These are phyloP conservation scores for Bassia scoparia DNA, from an alignment of 148 eudicot genomes.

Conservation along the genomic window DNA sequence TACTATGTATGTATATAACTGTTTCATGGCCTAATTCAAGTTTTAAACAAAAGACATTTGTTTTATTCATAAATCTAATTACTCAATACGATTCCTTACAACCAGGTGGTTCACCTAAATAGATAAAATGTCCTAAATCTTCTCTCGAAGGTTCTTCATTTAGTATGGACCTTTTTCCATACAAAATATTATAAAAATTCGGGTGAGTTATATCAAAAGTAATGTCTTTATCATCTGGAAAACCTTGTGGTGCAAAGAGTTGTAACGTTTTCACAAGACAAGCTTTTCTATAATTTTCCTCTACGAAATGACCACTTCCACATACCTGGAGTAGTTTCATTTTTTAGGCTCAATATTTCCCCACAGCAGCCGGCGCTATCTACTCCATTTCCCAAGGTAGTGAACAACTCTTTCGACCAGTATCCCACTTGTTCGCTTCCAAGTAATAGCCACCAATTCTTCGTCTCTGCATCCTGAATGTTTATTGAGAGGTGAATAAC, in stretches of 20 bases:
- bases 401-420: constrained; percentile 6
- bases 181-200: neutral
- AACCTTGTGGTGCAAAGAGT: neutral
- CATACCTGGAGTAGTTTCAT: neutral
- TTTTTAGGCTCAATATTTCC: neutral
- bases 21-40: too few relatives aligned
- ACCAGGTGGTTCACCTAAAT: neutral
- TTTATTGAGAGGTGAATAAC: too few relatives aligned
- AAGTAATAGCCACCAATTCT: neutral
- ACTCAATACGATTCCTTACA: neutral
- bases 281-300: neutral
- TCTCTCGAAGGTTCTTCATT: neutral
- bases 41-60: too few relatives aligned
- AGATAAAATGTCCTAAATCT: neutral
- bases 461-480: neutral
- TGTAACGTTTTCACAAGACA: neutral
- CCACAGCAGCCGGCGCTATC: neutral
- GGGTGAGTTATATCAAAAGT: neutral
- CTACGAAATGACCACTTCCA: constrained; percentile 5
- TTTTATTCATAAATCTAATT: too few relatives aligned
- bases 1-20: too few relatives aligned
- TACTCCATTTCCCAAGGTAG: neutral
- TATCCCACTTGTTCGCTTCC: neutral
- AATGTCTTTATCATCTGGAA: neutral
- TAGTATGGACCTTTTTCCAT: neutral